Evolutionary conservation across 768 basidiomycete species (phyloP).

Genomic region (Punctularia strigosozonata): DNA sequence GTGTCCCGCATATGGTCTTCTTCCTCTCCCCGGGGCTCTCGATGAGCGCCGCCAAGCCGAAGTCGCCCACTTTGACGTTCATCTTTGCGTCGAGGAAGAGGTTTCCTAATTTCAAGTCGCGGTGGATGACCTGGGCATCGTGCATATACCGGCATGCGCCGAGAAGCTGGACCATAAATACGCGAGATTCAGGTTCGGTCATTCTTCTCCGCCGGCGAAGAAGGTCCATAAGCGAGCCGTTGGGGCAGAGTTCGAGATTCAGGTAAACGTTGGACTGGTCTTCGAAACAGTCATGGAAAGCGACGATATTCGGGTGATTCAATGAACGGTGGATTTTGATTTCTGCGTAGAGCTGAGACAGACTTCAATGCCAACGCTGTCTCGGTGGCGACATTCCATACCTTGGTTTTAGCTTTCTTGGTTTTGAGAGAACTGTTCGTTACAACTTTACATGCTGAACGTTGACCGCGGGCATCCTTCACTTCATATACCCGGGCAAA

Average conservation of each 20-base stretch:
- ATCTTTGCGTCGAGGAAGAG: conserved; percentile 84
- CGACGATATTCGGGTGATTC: conserved; percentile 85
- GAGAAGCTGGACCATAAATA: conserved; percentile 88
- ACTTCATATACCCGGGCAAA: conserved; percentile 97
- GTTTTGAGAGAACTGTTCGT: conserved; percentile 87
- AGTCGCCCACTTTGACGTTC: conserved; percentile 96
- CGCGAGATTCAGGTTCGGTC: conserved; percentile 86
- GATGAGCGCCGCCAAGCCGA: conserved; percentile 92
- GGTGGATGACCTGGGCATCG: conserved; percentile 90
- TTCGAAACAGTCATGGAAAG: conserved; percentile 90
- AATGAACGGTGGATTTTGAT: conserved; percentile 95
- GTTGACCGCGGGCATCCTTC: conserved; percentile 50
- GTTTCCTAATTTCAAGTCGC: conserved; percentile 94
- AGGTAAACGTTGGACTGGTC: conserved; percentile 95
- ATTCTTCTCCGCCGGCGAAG: conserved; percentile 78
- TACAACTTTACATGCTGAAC: conserved; percentile 88
- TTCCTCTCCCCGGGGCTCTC: conserved; percentile 95
- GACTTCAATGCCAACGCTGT: conserved; percentile 2
- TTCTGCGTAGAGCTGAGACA: conserved; percentile 82
- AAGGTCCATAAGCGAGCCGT: conserved; percentile 86
- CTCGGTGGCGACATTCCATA: conserved; percentile 17
- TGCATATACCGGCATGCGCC: conserved; percentile 99
- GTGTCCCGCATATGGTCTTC: conserved; percentile 98
- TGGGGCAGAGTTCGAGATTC: conserved; percentile 85
- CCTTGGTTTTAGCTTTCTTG: conserved; percentile 96